Evolutionary conservation across 306 rosid species (phyloP).

Genomic region (Cicer judaicum): DNA sequence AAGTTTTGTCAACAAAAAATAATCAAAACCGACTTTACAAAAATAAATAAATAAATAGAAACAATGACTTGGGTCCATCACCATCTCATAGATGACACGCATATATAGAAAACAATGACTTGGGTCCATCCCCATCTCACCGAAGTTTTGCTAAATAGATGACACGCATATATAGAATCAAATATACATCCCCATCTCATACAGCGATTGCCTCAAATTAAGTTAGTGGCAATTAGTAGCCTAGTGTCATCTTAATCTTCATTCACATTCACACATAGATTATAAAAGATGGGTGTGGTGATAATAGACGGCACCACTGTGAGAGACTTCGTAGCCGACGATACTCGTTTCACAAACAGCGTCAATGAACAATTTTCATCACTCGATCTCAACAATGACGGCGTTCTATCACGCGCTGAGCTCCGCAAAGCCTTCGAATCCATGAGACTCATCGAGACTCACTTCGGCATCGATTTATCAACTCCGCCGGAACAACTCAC

Average conservation of each 20-base stretch:
- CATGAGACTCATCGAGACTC: constrained; percentile 72
- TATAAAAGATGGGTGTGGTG: constrained; percentile 48
- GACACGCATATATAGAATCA: too few species aligned
- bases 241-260: neutral
- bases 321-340: constrained; percentile 68
- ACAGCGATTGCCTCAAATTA: too few species aligned
- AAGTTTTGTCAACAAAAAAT: too few species aligned
- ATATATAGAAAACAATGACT: too few species aligned
- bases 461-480: constrained; percentile 76
- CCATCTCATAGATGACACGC: too few species aligned
- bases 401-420: constrained; percentile 79
- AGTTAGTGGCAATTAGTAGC: too few species aligned
- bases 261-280: neutral
- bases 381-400: constrained; percentile 78
- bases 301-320: constrained; percentile 86
- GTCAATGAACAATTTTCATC: constrained; percentile 62
- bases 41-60: too few species aligned
- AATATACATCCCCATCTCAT: too few species aligned
- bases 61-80: too few species aligned
- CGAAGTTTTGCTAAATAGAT: too few species aligned
- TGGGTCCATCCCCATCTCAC: too few species aligned
- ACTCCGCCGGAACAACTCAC: constrained; percentile 71
- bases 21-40: too few species aligned
- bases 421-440: constrained; percentile 82
- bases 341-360: constrained; percentile 59